These are phyloP conservation scores for Colletotrichum nymphaeae DNA, from an alignment of 2,329 filamentous ascomycete genomes.

Conservation along the genomic window DNA sequence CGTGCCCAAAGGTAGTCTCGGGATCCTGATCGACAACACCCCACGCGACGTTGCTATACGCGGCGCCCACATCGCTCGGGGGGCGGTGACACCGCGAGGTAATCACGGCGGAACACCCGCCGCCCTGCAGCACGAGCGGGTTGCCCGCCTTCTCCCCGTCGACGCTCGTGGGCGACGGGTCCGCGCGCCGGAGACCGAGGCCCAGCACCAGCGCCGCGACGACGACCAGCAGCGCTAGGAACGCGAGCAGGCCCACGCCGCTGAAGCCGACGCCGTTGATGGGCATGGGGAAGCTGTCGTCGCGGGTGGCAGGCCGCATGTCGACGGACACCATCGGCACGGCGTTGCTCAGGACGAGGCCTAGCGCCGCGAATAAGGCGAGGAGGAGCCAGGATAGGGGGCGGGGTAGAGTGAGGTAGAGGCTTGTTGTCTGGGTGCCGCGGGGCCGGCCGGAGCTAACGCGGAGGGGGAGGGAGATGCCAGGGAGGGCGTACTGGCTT, in stretches of 20 bases:
- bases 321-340: constrained; percentile 50
- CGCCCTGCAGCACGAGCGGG: constrained; percentile 59
- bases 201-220: constrained; percentile 48
- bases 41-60: constrained; percentile 54
- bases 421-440: constrained; percentile 58
- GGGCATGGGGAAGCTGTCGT: constrained; percentile 32
- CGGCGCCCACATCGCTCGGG: constrained; percentile 46
- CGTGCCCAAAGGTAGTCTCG: constrained; percentile 46
- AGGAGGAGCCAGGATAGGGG: constrained; percentile 58
- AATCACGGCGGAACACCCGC: constrained; percentile 64
- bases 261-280: constrained; percentile 53
- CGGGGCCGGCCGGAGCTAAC: constrained; percentile 57
- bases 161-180: constrained; percentile 47
- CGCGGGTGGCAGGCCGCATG: constrained; percentile 27
- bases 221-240: constrained; percentile 53
- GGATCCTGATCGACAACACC: constrained; percentile 60
- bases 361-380: constrained; percentile 54
- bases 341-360: constrained; percentile 54
- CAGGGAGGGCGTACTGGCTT: constrained; percentile 52
- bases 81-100: constrained; percentile 59
- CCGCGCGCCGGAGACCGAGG: constrained; percentile 54
- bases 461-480: constrained; percentile 51
- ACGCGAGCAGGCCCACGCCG: constrained; percentile 53
- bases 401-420: constrained; percentile 63
- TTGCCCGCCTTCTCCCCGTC: constrained; percentile 55